Conservation (phyloP, 345 rosid species). For the Salix caprea region DNA sequence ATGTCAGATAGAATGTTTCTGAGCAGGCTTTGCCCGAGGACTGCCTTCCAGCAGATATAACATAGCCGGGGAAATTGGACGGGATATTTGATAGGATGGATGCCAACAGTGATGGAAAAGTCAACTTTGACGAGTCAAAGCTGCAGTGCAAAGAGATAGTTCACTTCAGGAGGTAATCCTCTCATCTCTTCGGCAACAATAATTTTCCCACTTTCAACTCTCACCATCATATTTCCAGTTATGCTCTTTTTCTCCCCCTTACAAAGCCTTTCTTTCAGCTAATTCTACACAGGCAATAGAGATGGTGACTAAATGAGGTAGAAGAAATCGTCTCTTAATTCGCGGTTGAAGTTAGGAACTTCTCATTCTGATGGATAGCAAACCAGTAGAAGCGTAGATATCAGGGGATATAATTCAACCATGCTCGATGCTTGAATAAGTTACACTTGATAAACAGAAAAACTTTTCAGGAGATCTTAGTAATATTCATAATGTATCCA, state of each 20-base stretch:
- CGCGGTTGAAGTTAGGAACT: not conserved
- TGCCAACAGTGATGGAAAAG: slow-evolving; percentile 62
- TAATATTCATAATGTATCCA: not conserved
- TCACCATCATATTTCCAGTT: too few relatives aligned
- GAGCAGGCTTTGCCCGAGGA: slow-evolving; percentile 64
- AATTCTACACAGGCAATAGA: not conserved
- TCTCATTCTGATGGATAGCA: not conserved
- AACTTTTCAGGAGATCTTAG: not conserved
- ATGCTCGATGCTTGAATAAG: not conserved
- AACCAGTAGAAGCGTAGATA: not conserved
- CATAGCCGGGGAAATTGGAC: slow-evolving; percentile 60
- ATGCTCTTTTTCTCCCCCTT: not conserved
- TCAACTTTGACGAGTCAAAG: slow-evolving; percentile 66
- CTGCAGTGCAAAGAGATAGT: slow-evolving; percentile 65
- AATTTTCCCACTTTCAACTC: too few relatives aligned
- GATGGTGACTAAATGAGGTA: not conserved
- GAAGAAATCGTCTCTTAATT: not conserved
- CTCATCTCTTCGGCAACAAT: slow-evolving; percentile 29
- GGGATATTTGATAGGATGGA: slow-evolving; percentile 65
- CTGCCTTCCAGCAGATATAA: slow-evolving; percentile 53
- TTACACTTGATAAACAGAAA: not conserved
- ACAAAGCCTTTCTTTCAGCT: not conserved
- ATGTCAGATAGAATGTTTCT: not conserved
- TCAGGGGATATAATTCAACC: not conserved
- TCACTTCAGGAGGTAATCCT: slow-evolving; percentile 60